phyloP scores from a whole-genome alignment of 2,329 filamentous ascomycete genomes.

The Reticulascus tulasneorum region DNA sequence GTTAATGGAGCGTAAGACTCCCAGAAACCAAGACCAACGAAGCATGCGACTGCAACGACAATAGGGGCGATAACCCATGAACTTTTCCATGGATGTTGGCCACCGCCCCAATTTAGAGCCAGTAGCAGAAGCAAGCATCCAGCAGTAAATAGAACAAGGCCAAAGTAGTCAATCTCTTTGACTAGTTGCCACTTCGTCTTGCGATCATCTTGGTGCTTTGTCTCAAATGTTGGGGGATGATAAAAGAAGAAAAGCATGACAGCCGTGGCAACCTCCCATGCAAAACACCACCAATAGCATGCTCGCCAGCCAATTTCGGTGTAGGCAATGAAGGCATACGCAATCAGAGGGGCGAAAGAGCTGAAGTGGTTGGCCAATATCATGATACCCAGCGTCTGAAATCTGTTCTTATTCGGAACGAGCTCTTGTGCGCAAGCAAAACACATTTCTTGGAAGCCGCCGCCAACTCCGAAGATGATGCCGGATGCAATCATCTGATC shows the following conservation, averaged over 20 bases:
- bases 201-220: constrained; percentile 21
- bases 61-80: constrained; percentile 19
- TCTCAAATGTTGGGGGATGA: constrained; percentile 28
- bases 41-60: constrained; percentile 15
- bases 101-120: constrained; percentile 19
- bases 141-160: constrained; percentile 12
- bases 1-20: constrained; percentile 16
- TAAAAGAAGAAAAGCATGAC: constrained; percentile 28
- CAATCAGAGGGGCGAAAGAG: constrained; percentile 26
- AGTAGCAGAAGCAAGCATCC: constrained; percentile 9
- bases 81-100: constrained; percentile 19
- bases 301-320: constrained; percentile 25
- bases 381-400: constrained; percentile 25
- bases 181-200: constrained; percentile 18
- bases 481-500: constrained; percentile 33
- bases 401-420: constrained; percentile 29
- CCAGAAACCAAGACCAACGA: constrained; percentile 15
- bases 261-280: constrained; percentile 22
- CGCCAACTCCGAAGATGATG: constrained; percentile 32
- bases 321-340: constrained; percentile 27
- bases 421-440: constrained; percentile 30
- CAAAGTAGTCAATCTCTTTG: constrained; percentile 16
- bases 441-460: constrained; percentile 34
- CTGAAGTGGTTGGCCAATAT: constrained; percentile 26
- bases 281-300: constrained; percentile 29